Base-by-base conservation (phyloP, 2,329 filamentous ascomycete species). In the Paecilomyces sp. region DNA sequence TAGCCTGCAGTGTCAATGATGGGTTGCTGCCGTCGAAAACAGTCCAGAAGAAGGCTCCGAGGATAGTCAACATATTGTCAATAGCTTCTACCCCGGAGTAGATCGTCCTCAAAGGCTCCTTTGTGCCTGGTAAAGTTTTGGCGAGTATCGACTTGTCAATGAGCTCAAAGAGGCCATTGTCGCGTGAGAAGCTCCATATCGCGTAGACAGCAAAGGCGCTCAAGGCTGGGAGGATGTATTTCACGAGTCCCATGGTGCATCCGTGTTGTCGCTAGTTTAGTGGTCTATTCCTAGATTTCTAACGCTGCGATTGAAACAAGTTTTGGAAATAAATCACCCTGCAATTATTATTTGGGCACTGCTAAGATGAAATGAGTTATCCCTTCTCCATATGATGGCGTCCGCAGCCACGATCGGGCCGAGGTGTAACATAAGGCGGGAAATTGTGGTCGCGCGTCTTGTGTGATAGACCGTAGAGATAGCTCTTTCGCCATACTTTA, bases 41-140 rank as follows among this genome's bases (percentile, higher is more conserved):
- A 7, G 57, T 18, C 57, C 57, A 58, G 25, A 58, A 41, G 31
- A 58, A 58, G 8, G n/a, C 13, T n/a, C 15, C n/a, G 15, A 47
- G 36, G 15, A 18, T 5, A n/a, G 36, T 47, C 13, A 47, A 18
- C 4, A 15, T 47, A 18, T 8, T n/a, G 36, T 47, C 36, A 2
- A 47, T 5, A 18, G 6, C 15, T 47, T 47, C 36, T 47, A 47
- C n/a, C 4, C 36, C 36, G 7, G 36, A 8, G 15, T 47, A 47
- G 36, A 47, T 18, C 15, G 36, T 47, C 2, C 36, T n/a, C 6
- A 47, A 8, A 47, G 36, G 36, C 36, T 47, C 36, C 15, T 47
- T 18, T 8, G 36, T 47, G 15, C 36, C 36, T 5, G 36, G 36
- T 4, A 47, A 5, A 2, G 36, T 47, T n/a, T 47, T 47, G 15